phyloP scores from a whole-genome alignment of 768 basidiomycete species.

The Trametes maxima region DNA sequence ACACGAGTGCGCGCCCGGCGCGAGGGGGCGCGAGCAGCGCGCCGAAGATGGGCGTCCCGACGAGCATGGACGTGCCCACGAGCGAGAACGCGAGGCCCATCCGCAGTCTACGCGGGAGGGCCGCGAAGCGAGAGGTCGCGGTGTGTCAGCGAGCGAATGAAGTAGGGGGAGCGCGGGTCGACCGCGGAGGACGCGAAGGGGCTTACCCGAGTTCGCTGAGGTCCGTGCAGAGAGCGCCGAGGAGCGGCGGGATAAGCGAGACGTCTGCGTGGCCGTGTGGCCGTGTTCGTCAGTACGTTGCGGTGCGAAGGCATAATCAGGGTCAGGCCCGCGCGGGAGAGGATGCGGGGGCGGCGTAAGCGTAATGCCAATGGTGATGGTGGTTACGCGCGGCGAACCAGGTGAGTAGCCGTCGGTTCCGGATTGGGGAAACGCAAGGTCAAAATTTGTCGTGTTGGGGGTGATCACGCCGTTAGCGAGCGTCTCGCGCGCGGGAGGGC shows the following conservation, averaged over 20 bases:
- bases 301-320: too few relatives aligned
- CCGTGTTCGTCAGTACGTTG: background rate
- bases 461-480: background rate
- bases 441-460: background rate
- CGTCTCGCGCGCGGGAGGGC: background rate
- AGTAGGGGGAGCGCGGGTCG: background rate
- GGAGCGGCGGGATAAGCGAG: conserved; percentile 28
- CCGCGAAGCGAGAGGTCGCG: too few relatives aligned
- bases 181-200: background rate
- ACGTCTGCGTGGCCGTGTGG: conserved; percentile 18
- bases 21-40: conserved; percentile 23
- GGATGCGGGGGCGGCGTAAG: background rate
- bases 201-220: conserved; percentile 28
- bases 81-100: conserved; percentile 30
- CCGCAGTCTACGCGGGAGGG: conserved; percentile 18
- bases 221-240: conserved; percentile 23
- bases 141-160: background rate
- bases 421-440: too few relatives aligned
- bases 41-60: conserved; percentile 30
- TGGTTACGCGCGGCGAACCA: too few relatives aligned
- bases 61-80: conserved; percentile 26
- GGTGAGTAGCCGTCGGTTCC: too few relatives aligned
- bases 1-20: conserved; percentile 12
- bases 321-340: background rate
- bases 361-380: too few relatives aligned